Evolutionary conservation across 2,329 filamentous ascomycete genomes (phyloP), one percentile per base, ranked within the genome.

Genomic region (Cladosporium sp.): DNA sequence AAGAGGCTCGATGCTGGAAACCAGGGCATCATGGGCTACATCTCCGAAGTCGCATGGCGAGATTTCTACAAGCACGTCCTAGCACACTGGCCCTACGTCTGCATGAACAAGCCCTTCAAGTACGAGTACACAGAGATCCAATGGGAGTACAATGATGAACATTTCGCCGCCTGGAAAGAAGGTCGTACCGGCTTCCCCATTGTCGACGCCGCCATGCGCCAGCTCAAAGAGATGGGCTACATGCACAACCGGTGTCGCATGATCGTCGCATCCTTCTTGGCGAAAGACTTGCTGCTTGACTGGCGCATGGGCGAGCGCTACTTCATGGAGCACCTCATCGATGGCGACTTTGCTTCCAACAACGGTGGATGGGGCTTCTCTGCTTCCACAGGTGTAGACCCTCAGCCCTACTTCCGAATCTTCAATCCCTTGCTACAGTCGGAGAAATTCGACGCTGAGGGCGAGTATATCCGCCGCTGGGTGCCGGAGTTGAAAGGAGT

Each of bases 51-150:
- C 3, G 90, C 89, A 0, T 94, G 90, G 90, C 79, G 90, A 13
- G 90, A 95, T 66, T 95, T 95, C 67, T 95, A 95, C 75, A 90
- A 87, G 66, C 89, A 94, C 69, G 89, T 96, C 3, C 75, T 96
- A 4, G 89, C 86, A 0, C 77, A 92, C 60, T 96, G 90, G 90
- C 92, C 92, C 0, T 92, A 91, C 65, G 78, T 91, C 6, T 90
- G 84, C 68, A 89, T 90, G 87, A 84, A 84, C 71, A 88, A 89
- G 64, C 85, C 86, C 1, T 89, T 88, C 79, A 96, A 96, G 67
- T 88, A 88, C 35, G 89, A 92, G 66, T 94, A 91, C 73, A 85
- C 88, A 44, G 87, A 92, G 64, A 87, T 96, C 48, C 74, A 82
- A 50, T 96, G 91, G 91, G 89, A 91, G 52, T 91, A 92, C 70